phyloP scores from a whole-genome alignment of 2,329 filamentous ascomycete genomes.

The Aspergillus ochraceus region DNA sequence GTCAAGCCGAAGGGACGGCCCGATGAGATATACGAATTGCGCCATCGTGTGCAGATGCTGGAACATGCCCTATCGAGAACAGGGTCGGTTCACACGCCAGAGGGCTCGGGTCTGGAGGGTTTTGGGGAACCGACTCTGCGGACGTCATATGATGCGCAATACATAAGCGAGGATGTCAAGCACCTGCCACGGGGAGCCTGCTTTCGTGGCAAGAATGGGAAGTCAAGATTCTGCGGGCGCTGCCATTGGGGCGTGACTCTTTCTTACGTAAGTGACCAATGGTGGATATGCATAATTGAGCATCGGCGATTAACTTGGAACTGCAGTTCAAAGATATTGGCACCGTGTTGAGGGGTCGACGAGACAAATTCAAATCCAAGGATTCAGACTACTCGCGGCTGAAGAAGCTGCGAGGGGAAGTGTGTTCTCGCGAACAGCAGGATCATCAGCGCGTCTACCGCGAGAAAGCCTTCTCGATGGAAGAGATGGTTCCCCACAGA shows the following conservation, averaged over 20 bases:
- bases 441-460: conserved; percentile 31
- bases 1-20: conserved; percentile 22
- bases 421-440: conserved; percentile 29
- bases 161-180: conserved; percentile 28
- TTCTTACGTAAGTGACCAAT: conserved; percentile 29
- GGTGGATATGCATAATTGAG: background rate
- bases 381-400: conserved; percentile 27
- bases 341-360: conserved; percentile 24
- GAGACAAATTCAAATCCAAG: conserved; percentile 16
- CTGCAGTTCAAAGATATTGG: conserved; percentile 31
- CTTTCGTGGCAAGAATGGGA: conserved; percentile 33
- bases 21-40: conserved; percentile 33
- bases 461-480: conserved; percentile 29
- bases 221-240: conserved; percentile 32
- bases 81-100: conserved; percentile 24
- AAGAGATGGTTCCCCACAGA: conserved; percentile 46
- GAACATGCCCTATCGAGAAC: conserved; percentile 28
- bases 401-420: conserved; percentile 30
- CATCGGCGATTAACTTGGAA: conserved; percentile 3
- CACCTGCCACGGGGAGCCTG: conserved; percentile 26
- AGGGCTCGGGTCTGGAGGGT: conserved; percentile 21
- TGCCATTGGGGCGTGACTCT: conserved; percentile 31
- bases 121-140: conserved; percentile 14
- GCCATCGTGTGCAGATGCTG: conserved; percentile 26
- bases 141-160: conserved; percentile 14